Conservation (phyloP, 805 yeast species). For the Kodamaea restingae region DNA sequence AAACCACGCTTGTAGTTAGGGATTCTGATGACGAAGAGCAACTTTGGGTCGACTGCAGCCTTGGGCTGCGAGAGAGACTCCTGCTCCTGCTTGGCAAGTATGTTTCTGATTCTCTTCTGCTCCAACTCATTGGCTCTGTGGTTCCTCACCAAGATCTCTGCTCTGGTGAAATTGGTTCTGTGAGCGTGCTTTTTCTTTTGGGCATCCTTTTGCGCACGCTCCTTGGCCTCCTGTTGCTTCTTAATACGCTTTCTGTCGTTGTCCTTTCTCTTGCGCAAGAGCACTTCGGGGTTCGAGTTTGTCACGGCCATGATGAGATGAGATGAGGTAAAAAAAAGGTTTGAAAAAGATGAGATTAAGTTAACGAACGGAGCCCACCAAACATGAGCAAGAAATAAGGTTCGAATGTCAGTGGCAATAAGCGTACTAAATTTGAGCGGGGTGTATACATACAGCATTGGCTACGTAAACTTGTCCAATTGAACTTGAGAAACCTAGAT, state of each 20-base stretch:
- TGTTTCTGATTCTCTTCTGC: slow-evolving; percentile 60
- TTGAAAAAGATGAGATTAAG: too few relatives aligned
- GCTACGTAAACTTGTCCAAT: too few relatives aligned
- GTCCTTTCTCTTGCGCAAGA: slow-evolving; percentile 73
- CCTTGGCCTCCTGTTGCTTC: slow-evolving; percentile 62
- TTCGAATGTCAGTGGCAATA: too few relatives aligned
- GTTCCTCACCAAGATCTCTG: slow-evolving; percentile 68
- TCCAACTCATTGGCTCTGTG: slow-evolving; percentile 65
- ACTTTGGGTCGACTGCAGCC: slow-evolving; percentile 31
- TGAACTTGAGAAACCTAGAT: too few relatives aligned
- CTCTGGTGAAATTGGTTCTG: slow-evolving; percentile 60
- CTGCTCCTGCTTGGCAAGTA: slow-evolving; percentile 47
- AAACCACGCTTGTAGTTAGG: slow-evolving; percentile 57
- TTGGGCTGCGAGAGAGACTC: slow-evolving; percentile 14
- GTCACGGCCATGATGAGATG: slow-evolving; percentile 39
- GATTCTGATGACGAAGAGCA: slow-evolving; percentile 64
- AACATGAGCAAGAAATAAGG: too few relatives aligned
- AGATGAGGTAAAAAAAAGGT: slow-evolving; percentile 10
- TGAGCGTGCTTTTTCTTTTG: slow-evolving; percentile 38
- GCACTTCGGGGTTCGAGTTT: slow-evolving; percentile 71
- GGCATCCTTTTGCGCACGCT: slow-evolving; percentile 44
- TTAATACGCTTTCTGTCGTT: slow-evolving; percentile 69
- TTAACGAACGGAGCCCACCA: background rate
- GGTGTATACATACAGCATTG: too few relatives aligned
- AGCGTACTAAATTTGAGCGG: too few relatives aligned